Evolutionary conservation across 129 eudicot species (phyloP).

Genomic region (Erigeron canadensis): DNA sequence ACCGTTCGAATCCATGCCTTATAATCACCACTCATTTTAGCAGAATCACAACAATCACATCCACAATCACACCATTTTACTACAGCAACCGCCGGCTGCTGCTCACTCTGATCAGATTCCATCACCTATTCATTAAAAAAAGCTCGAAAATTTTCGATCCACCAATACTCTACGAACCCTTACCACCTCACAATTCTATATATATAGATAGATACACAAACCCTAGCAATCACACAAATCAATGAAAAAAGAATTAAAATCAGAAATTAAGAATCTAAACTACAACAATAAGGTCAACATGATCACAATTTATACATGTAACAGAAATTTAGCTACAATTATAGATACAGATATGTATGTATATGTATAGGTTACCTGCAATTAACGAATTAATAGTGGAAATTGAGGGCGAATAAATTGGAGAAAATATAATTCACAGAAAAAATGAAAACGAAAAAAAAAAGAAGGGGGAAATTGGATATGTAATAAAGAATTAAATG

Average conservation of each 20-base stretch:
- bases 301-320: constrained; percentile 8
- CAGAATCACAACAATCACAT: constrained; percentile 49
- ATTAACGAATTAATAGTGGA: constrained; percentile 3
- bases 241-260: too few relatives aligned
- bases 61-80: constrained; percentile 56
- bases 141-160: not conserved
- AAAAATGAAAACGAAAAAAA: not conserved
- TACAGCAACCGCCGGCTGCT: constrained; percentile 39
- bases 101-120: constrained; percentile 41
- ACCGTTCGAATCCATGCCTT: constrained; percentile 58
- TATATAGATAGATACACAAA: too few relatives aligned
- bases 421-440: too few relatives aligned
- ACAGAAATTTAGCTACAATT: constrained; percentile 17
- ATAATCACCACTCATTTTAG: constrained; percentile 26
- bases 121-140: constrained; percentile 37
- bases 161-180: constrained; percentile 13
- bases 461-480: not conserved
- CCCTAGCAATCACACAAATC: too few relatives aligned
- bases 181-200: not conserved
- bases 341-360: not conserved
- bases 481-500: constrained; percentile 4
- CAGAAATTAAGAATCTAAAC: not conserved
- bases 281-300: constrained; percentile 15
- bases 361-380: constrained; percentile 15
- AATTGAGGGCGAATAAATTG: not conserved